Evolutionary conservation across 169 alveolate species (phyloP), one percentile per base, ranked within the genome.

Genomic region (Blepharisma undulans): DNA sequence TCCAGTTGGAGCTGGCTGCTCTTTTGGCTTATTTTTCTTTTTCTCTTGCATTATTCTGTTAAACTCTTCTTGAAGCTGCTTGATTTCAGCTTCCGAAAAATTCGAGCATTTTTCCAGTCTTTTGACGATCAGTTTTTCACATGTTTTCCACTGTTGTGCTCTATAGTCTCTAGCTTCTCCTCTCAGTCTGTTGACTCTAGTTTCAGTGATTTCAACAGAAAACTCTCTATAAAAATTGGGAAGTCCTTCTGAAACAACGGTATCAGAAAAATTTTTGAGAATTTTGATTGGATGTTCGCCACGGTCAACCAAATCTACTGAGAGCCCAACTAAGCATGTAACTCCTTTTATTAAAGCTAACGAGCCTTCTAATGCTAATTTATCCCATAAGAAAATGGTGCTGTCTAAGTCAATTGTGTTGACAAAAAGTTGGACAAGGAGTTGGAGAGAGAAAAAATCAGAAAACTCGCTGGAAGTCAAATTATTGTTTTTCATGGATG

Each of bases 341-440:
- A 86, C 71, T 66, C 91, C 91, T 86, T 71, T 8, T 21, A 71
- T 60, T 85, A 86, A 66, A 1, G 91, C 82, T 0, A 86, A 66
- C 10, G 80, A 71, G 33, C 91, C 91, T 4, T 86, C 84, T 19
- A 21, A 27, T 14, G 74, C 22, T n/a, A 86, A 36, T 10, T 48
- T 86, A 4, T 61, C 84, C 84, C 91, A 86, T 86, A 86, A 86
- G 30, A 86, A 72, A 21, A 86, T 59, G 12, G 85, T 7, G 16
- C 74, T 86, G 19, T 86, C 84, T 71, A 86, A 27, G 30, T 86
- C 91, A 7, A 86, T 72, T 22, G 91, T 86, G n/a, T 72, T 86
- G 12, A 86, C 91, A 72, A 86, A 86, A 33, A 86, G 7, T 32
- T 86, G 84, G 16, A 86, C 71, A n/a, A 84, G 27, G n/a, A 10